phyloP scores from a whole-genome alignment of 2,329 filamentous ascomycete genomes.

The Hypocrella siamensis region DNA sequence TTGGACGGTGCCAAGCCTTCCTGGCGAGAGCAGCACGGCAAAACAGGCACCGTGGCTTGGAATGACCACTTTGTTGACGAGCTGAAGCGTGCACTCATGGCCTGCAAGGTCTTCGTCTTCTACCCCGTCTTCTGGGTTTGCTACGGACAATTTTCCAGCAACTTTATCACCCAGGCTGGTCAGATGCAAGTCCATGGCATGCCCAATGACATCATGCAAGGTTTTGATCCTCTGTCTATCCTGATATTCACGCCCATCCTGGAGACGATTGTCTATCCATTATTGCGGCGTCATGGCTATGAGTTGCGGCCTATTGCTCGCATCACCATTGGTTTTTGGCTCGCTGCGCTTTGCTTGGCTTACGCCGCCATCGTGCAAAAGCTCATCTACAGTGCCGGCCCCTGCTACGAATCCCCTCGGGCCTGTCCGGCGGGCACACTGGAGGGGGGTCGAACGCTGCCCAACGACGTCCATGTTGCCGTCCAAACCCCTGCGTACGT shows the following conservation, averaged over 20 bases:
- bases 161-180: slow-evolving; percentile 46
- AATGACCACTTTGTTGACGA: slow-evolving; percentile 59
- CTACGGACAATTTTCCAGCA: slow-evolving; percentile 52
- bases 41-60: slow-evolving; percentile 33
- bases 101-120: slow-evolving; percentile 56
- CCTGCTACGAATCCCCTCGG: slow-evolving; percentile 31
- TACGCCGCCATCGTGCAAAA: slow-evolving; percentile 45
- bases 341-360: slow-evolving; percentile 35
- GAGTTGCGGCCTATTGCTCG: slow-evolving; percentile 49
- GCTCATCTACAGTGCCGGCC: slow-evolving; percentile 38
- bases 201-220: slow-evolving; percentile 55
- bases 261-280: slow-evolving; percentile 45
- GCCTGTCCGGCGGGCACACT: slow-evolving; percentile 17
- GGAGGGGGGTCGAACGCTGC: slow-evolving; percentile 12
- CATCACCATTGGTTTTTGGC: slow-evolving; percentile 48
- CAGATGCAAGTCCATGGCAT: slow-evolving; percentile 46
- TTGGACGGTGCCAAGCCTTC: slow-evolving; percentile 50
- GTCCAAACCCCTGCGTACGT: slow-evolving; percentile 38
- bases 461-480: slow-evolving; percentile 36
- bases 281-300: slow-evolving; percentile 39
- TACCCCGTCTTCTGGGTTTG: slow-evolving; percentile 53
- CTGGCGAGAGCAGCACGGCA: slow-evolving; percentile 38
- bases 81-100: slow-evolving; percentile 48
- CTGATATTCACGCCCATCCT: slow-evolving; percentile 51
- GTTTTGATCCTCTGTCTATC: slow-evolving; percentile 51